A percentile compares a stretch with the other conserved stretches of the same genome.
Conservation (phyloP, 2,329 filamentous ascomycete genomes). For the Neoarthrinium moseri region DNA sequence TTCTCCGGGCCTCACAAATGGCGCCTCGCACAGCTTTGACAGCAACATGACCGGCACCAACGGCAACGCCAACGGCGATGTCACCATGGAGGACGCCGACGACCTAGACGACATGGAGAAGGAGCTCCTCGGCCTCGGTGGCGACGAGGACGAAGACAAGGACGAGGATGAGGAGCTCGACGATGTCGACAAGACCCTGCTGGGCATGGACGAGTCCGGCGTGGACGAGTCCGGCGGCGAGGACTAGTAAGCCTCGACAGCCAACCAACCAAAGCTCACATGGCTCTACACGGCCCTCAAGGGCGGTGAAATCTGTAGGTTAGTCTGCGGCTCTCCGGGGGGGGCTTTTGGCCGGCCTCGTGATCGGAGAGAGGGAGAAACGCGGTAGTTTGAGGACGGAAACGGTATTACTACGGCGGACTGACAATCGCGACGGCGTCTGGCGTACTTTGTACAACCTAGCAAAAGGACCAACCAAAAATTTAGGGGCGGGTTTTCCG, state of each 20-base stretch:
- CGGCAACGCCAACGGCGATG: constrained; percentile 39
- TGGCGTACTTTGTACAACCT: too few relatives aligned
- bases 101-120: constrained; percentile 56
- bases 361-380: too few relatives aligned
- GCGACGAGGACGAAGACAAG: constrained; percentile 40
- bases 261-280: too few relatives aligned
- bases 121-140: constrained; percentile 46
- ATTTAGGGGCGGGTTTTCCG: too few relatives aligned
- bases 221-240: constrained; percentile 1
- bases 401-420: too few relatives aligned
- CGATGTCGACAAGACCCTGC: constrained; percentile 28
- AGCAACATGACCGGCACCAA: constrained; percentile 17
- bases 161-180: constrained; percentile 38
- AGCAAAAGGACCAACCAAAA: too few relatives aligned
- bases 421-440: too few relatives aligned
- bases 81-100: constrained; percentile 45
- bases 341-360: too few relatives aligned
- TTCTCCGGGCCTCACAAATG: constrained; percentile 25
- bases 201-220: constrained; percentile 22
- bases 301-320: too few relatives aligned
- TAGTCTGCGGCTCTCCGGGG: too few relatives aligned
- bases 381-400: too few relatives aligned
- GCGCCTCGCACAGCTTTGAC: constrained; percentile 13
- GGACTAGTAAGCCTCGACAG: constrained; percentile 1
- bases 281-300: too few relatives aligned